These are phyloP conservation scores for Straminergon stramineum DNA, from an alignment of 225 moss, liverwort and hornwort species.

Conservation along the genomic window DNA sequence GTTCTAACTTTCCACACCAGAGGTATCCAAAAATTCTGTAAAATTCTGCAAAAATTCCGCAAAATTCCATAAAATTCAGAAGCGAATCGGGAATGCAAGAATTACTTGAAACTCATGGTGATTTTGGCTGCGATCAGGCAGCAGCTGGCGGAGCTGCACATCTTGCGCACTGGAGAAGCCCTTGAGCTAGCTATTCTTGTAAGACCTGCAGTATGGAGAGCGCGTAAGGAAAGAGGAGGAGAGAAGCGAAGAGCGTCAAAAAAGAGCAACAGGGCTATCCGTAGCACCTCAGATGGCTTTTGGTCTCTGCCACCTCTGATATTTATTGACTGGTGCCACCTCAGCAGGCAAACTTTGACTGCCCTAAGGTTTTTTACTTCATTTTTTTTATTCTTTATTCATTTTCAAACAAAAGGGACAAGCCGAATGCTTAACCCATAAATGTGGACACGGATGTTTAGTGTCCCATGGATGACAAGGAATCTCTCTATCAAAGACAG, in stretches of 20 bases:
- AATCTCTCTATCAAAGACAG: too few species aligned
- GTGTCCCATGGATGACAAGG: too few species aligned
- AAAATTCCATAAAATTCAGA: neutral
- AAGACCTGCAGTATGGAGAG: neutral
- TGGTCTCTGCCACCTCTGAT: neutral
- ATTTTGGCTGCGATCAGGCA: neutral
- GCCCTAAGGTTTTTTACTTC: neutral
- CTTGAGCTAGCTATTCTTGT: neutral
- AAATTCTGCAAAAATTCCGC: neutral
- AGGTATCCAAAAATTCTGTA: neutral
- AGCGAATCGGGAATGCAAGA: neutral
- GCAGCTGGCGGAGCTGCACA: neutral
- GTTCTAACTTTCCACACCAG: neutral
- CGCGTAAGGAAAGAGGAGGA: neutral
- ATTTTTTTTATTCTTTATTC: neutral
- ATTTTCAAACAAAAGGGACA: neutral
- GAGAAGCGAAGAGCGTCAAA: neutral
- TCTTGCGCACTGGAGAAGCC: neutral
- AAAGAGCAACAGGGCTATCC: neutral
- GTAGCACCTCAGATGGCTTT: neutral
- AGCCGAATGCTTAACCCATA: neutral
- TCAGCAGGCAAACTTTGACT: neutral
- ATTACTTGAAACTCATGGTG: neutral
- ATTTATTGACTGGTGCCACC: neutral
- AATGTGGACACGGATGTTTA: too few species aligned